A percentile compares a stretch with the other conserved stretches of the same genome.
Conservation (phyloP, 345 rosid genomes). For the Gynandropsis gynandra region DNA sequence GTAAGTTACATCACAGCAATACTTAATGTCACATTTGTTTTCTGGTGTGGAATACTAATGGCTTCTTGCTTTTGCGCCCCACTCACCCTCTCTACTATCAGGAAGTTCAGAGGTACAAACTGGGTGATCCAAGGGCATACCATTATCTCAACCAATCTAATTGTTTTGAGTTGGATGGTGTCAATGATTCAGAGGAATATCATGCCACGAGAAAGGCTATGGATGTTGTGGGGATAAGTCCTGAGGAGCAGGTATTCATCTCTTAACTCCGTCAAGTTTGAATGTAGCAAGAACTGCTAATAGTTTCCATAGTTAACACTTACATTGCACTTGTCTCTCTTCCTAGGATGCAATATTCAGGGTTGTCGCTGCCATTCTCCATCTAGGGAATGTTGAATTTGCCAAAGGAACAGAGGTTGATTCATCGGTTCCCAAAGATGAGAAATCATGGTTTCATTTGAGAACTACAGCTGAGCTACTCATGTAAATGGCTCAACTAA, state of each 20-base stretch:
- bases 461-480: constrained; percentile 87
- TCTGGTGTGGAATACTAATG: not conserved
- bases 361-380: constrained; percentile 90
- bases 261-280: constrained; percentile 15
- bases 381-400: constrained; percentile 92
- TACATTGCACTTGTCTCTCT: constrained; percentile 10
- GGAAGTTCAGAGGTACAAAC: constrained; percentile 73
- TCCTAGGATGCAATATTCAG: constrained; percentile 82
- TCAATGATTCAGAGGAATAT: constrained; percentile 84
- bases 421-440: constrained; percentile 87
- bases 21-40: constrained; percentile 1
- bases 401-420: constrained; percentile 85
- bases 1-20: constrained; percentile 31
- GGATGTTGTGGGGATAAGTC: constrained; percentile 89
- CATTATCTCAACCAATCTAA: constrained; percentile 97
- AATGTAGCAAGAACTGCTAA: not conserved
- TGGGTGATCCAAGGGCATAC: constrained; percentile 76
- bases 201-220: constrained; percentile 79
- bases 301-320: constrained; percentile 1
- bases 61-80: not conserved
- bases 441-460: constrained; percentile 80
- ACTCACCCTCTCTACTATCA: constrained; percentile 28
- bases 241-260: constrained; percentile 73
- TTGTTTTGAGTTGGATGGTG: constrained; percentile 68
- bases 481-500: constrained; percentile 38